phyloP scores from a whole-genome alignment of 2,329 filamentous ascomycete genomes.

The Emergomyces pasteurianus region DNA sequence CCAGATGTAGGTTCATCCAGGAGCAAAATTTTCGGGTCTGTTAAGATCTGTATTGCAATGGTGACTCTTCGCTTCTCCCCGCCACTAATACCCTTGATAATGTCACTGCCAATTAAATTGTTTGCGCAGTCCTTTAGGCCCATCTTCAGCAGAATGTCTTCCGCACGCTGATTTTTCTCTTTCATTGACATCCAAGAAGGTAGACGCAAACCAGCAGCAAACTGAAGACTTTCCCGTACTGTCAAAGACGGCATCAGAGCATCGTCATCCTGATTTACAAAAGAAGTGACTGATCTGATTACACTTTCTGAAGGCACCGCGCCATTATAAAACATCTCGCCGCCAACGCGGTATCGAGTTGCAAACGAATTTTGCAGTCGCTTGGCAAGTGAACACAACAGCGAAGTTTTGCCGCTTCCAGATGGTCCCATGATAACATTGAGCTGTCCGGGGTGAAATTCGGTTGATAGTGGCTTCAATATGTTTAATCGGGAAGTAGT shows the following conservation, averaged over 20 bases:
- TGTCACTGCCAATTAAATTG: slow-evolving; percentile 58
- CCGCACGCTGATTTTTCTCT: slow-evolving; percentile 56
- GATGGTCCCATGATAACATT: slow-evolving; percentile 75
- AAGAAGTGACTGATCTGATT: slow-evolving; percentile 60
- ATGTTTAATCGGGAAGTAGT: slow-evolving; percentile 37
- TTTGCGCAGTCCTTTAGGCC: slow-evolving; percentile 68
- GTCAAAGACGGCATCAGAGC: slow-evolving; percentile 62
- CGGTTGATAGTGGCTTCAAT: slow-evolving; percentile 53
- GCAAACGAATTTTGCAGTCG: slow-evolving; percentile 50
- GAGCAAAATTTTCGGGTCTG: slow-evolving; percentile 59
- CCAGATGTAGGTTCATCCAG: slow-evolving; percentile 69
- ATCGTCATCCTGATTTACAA: slow-evolving; percentile 69
- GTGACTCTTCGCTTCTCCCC: slow-evolving; percentile 68
- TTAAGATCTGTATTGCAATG: slow-evolving; percentile 66
- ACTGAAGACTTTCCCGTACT: slow-evolving; percentile 60
- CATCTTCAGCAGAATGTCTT: slow-evolving; percentile 64
- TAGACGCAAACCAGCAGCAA: slow-evolving; percentile 58
- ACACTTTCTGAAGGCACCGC: slow-evolving; percentile 56
- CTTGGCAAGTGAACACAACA: slow-evolving; percentile 61
- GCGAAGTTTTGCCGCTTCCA: slow-evolving; percentile 63
- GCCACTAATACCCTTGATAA: slow-evolving; percentile 67
- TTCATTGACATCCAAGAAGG: slow-evolving; percentile 57
- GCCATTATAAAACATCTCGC: slow-evolving; percentile 58
- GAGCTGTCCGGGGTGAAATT: slow-evolving; percentile 55
- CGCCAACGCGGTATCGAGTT: slow-evolving; percentile 50